These are phyloP conservation scores for Schwanniomyces yamadae DNA, from an alignment of 805 yeast species.

Conservation along the genomic window DNA sequence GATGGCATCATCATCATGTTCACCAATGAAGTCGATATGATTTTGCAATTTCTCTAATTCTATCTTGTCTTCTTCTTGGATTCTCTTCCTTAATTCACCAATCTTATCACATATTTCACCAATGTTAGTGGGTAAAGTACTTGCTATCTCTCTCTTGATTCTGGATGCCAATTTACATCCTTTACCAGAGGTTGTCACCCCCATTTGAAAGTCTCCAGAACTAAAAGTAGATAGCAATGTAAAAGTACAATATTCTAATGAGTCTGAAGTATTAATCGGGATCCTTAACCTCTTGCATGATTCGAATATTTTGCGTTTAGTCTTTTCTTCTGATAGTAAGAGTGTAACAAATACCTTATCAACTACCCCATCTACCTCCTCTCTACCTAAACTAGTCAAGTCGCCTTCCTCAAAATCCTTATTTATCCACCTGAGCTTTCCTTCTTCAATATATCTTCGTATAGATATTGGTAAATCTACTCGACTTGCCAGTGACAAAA, in stretches of 20 bases:
- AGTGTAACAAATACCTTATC: slow-evolving; percentile 74
- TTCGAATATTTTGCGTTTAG: slow-evolving; percentile 43
- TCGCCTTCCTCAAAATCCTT: slow-evolving; percentile 39
- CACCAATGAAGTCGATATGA: slow-evolving; percentile 44
- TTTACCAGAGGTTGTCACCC: slow-evolving; percentile 82
- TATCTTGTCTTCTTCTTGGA: slow-evolving; percentile 52
- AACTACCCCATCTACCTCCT: slow-evolving; percentile 59
- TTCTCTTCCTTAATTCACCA: slow-evolving; percentile 59
- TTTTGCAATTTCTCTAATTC: slow-evolving; percentile 16
- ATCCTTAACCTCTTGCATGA: slow-evolving; percentile 64
- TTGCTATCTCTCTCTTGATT: slow-evolving; percentile 69
- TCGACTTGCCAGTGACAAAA: slow-evolving; percentile 40
- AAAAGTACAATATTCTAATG: slow-evolving; percentile 71
- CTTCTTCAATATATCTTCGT: slow-evolving; percentile 20
- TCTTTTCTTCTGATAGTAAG: slow-evolving; percentile 20
- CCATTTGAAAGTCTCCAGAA: slow-evolving; percentile 75
- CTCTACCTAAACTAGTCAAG: slow-evolving; percentile 58
- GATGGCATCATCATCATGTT: slow-evolving; percentile 67
- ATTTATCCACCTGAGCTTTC: slow-evolving; percentile 25
- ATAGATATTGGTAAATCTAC: slow-evolving; percentile 22
- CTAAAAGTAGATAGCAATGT: slow-evolving; percentile 68
- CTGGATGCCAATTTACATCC: slow-evolving; percentile 86
- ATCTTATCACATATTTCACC: slow-evolving; percentile 67
- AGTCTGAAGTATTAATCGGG: slow-evolving; percentile 79
- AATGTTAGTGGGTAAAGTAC: slow-evolving; percentile 65